phyloP scores from a whole-genome alignment of 2,329 filamentous ascomycete genomes.

The Septoria linicola region DNA sequence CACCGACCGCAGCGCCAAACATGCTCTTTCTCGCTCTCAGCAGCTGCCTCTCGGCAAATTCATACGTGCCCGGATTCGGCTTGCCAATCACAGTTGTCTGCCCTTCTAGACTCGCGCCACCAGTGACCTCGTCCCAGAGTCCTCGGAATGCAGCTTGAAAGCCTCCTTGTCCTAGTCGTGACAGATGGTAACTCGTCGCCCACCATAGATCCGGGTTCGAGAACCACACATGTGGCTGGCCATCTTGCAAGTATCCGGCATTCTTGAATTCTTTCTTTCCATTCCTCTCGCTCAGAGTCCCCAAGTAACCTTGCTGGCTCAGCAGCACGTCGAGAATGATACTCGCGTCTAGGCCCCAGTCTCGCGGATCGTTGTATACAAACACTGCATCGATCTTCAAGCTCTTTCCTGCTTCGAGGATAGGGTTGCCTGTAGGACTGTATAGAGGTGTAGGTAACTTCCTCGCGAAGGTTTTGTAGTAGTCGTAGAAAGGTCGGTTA shows the following conservation, averaged over 20 bases:
- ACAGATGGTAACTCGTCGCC: constrained; percentile 80
- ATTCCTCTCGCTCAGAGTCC: constrained; percentile 75
- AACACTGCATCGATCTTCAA: constrained; percentile 87
- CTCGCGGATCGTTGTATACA: constrained; percentile 91
- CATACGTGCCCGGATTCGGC: constrained; percentile 73
- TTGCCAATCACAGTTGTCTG: constrained; percentile 72
- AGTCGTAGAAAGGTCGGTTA: constrained; percentile 61
- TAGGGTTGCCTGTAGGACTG: constrained; percentile 33
- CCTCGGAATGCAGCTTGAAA: constrained; percentile 81
- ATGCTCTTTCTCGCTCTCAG: constrained; percentile 57
- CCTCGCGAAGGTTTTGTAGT: constrained; percentile 60
- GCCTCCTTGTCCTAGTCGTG: constrained; percentile 86
- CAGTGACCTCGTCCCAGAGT: constrained; percentile 72
- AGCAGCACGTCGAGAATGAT: constrained; percentile 80
- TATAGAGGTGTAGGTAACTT: constrained; percentile 56
- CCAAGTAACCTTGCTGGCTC: constrained; percentile 73
- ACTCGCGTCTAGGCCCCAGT: constrained; percentile 90
- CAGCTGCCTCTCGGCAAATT: constrained; percentile 76
- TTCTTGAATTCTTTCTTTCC: constrained; percentile 64
- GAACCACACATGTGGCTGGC: constrained; percentile 79
- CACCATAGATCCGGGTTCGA: constrained; percentile 89
- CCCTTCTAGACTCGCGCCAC: constrained; percentile 49
- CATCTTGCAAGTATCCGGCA: constrained; percentile 76
- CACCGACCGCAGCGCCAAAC: constrained; percentile 38
- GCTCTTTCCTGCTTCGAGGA: background rate